Base-by-base conservation (phyloP, 2,329 filamentous ascomycete species). In the Fusarium gaditjirri region DNA sequence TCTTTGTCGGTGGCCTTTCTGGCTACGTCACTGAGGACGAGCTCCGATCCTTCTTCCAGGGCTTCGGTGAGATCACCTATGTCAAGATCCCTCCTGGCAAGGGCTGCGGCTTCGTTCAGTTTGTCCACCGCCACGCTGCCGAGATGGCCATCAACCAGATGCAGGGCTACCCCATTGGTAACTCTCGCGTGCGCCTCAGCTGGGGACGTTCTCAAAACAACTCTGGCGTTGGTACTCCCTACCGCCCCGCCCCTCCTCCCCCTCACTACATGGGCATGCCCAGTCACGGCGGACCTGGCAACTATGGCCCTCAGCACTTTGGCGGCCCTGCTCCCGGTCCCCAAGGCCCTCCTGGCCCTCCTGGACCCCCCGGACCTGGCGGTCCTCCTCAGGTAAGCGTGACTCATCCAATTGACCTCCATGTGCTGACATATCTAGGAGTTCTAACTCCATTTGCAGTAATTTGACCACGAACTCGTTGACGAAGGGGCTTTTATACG, bases 101-200 rank as follows among this genome's bases (percentile, higher is more conserved):
- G 90, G 96, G 96, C 76, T 99, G 96, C 80, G 96, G 96, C 65
- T 99, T 99, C 81, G 96, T 99, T 66, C 96, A 99, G 84, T 99
- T 99, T 78, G 96, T 99, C 63, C 96, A 99, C 86, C 94, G 96
- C 75, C 96, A 99, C 80, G 96, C 96, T 58, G 96, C 96, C 19
- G 96, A 99, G 86, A 99, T 99, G 96, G 96, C 96, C 76, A 99
- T 99, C 89, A 99, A 99, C 86, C 96, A 99, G 85, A 99, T 99
- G 96, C 96, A 99, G 85, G 96, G 96, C 69, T 99, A 99, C 82
- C 96, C 96, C 29, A 99, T 99, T 79, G 96, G 96, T 61, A 99
- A 99, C 88, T 98, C 95, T 50, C 94, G 96, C 75, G 96, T 99
- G 67, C 94, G 96, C 78, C 89, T 99, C 75, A 97, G 94, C 82